These are phyloP conservation scores for Lipomyces kockii DNA, from an alignment of 805 yeast species.

Conservation along the genomic window DNA sequence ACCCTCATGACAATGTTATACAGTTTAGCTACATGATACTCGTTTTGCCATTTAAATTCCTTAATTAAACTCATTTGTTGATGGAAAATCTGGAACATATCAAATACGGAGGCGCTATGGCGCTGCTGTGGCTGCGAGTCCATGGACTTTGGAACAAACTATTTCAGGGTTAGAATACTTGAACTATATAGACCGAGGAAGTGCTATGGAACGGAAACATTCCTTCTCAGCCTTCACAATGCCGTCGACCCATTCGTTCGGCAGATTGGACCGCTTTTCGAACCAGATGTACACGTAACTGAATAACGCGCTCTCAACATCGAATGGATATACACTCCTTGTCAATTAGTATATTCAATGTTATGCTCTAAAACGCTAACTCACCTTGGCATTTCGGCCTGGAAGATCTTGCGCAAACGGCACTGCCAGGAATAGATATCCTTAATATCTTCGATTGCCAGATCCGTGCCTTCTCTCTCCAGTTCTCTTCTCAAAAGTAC, in stretches of 20 bases:
- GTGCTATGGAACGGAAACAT: neutral
- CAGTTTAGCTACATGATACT: slow-evolving; percentile 63
- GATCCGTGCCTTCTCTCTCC: slow-evolving; percentile 36
- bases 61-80: slow-evolving; percentile 62
- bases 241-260: slow-evolving; percentile 55
- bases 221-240: slow-evolving; percentile 60
- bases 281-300: slow-evolving; percentile 53
- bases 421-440: slow-evolving; percentile 59
- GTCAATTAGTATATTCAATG: neutral
- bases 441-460: slow-evolving; percentile 59
- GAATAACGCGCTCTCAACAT: slow-evolving; percentile 61
- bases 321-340: slow-evolving; percentile 46
- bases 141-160: slow-evolving; percentile 18
- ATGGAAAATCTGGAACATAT: slow-evolving; percentile 66
- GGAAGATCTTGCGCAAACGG: slow-evolving; percentile 58
- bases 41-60: slow-evolving; percentile 68
- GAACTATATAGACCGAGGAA: neutral
- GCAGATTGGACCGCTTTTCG: slow-evolving; percentile 51
- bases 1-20: slow-evolving; percentile 62
- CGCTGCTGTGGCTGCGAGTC: slow-evolving; percentile 34
- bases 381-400: slow-evolving; percentile 44
- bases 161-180: neutral
- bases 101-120: slow-evolving; percentile 66
- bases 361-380: slow-evolving; percentile 40
- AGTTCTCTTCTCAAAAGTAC: slow-evolving; percentile 34